Base-by-base conservation (phyloP, 2,329 filamentous ascomycete genomes). In the Coccinonectria pachysandricola region DNA sequence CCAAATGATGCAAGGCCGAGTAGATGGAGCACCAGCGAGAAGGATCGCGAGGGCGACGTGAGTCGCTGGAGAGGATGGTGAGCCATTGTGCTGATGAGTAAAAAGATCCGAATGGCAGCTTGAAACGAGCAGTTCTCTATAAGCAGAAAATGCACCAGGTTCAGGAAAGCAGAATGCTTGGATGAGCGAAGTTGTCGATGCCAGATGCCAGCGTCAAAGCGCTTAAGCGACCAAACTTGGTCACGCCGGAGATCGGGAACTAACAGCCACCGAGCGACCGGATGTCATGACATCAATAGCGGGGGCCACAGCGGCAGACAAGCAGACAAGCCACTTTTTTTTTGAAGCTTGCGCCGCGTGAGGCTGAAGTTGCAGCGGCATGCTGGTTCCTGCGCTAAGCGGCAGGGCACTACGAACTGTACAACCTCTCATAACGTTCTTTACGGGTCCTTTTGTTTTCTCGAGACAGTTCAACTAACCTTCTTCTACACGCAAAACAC, bases 31-130 rank as follows among this genome's bases (percentile, higher is more conserved):
- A 71, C 33, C 12, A 78, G 65, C 3, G 79, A 84, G 30, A 71
- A 42, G 20, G 66, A 66, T 32, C 68, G 68, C 2, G 76, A 77
- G 1, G 80, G 80, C 32, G 79, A 76, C 3, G 64, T 47, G 12
- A 83, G 56, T 19, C 75, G 64, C 53, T 85, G 79, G 4, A 81
- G 63, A 21, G 68, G 71, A 55, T 84, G 77, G 26, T 36, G 42
- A 20, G 55, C 43, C 61, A 65, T 65, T 19, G 35, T 45, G 34
- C 12, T 13, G 13, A 11, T 17, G 2, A n/a, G 2, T 19, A 9
- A 8, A 11, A 12, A 17, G 17, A 18, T 12, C n/a, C 7, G 19
- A 20, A 24, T 23, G 15, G 12, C 16, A 8, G 17, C 15, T 10
- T 20, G 18, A 29, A 19, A 24, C 20, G 22, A 22, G 7, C 12